A percentile compares a stretch with the other conserved stretches of the same genome.
Conservation (phyloP, 371 early-diverging fungal species). For the Saksenaea oblongispora region DNA sequence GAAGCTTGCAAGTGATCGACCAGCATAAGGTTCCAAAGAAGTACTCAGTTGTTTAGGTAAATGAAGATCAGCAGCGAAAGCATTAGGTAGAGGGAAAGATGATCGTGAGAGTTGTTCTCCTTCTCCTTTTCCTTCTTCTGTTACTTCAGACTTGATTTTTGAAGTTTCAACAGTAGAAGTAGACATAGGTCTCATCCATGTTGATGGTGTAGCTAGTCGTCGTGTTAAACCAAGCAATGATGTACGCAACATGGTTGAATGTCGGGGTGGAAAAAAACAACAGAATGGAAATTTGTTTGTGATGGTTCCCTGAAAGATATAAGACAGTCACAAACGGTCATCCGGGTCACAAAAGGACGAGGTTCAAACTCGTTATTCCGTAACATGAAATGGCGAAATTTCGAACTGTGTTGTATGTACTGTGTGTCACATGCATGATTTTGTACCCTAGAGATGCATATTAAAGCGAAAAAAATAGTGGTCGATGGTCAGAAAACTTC, state of each 20-base stretch:
- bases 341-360: background rate
- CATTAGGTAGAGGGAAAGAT: slow-evolving; percentile 15
- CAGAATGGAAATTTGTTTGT: background rate
- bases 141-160: slow-evolving; percentile 9
- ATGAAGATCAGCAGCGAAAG: slow-evolving; percentile 18
- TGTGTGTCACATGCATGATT: background rate
- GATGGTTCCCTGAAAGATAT: background rate
- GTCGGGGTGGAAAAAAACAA: background rate
- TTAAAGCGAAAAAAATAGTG: background rate
- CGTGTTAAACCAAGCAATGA: slow-evolving; percentile 12
- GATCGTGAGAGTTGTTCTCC: slow-evolving; percentile 9
- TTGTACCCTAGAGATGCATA: background rate
- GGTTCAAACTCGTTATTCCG: no score
- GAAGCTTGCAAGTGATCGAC: slow-evolving; percentile 47
- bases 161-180: slow-evolving; percentile 7
- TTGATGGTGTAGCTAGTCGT: slow-evolving; percentile 8
- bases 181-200: slow-evolving; percentile 26
- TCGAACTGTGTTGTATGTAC: background rate
- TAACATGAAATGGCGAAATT: background rate
- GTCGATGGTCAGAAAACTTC: background rate
- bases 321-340: background rate
- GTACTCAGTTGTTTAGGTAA: slow-evolving; percentile 26
- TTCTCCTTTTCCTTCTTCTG: slow-evolving; percentile 1
- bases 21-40: slow-evolving; percentile 44
- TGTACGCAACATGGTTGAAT: slow-evolving; percentile 8